Base-by-base conservation (phyloP, 208 protist species). In the Trypanosoma lewisi region DNA sequence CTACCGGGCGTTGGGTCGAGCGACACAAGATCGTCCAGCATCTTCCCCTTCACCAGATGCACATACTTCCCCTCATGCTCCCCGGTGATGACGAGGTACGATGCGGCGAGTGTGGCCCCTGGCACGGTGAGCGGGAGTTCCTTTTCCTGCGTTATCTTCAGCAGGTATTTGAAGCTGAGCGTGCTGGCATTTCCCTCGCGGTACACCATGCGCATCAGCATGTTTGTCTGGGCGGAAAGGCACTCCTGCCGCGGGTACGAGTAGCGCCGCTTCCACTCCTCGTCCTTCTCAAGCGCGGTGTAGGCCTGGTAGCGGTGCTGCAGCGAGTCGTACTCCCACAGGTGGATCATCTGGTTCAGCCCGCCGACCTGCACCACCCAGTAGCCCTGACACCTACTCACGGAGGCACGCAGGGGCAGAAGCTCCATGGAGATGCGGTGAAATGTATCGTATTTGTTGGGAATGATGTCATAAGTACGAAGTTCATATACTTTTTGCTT, bases 251-350 rank as follows among this genome's bases (percentile, higher is more conserved):
- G 57, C 12, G 72, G 71, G 34, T 72, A 60, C 21, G 66, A 58
- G 47, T 80, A 87, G 12, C 59, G 77, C 19, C 72, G 73, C 33
- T 73, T 51, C 88, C 85, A 91, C 31, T 88, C 82, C 45, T 76
- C 64, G 58, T 94, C 78, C 11, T 61, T 62, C 37, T 77, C 71
- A n/a, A 94, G 54, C 33, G 61, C 34, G 52, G 75, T 80, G 30
- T 63, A 68, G 37, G 54, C 75, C 21, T 90, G 44, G 62, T 89
- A 83, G 56, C 88, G 83, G 54, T 94, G 83, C 63, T 77, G 53
- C 28, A 94, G 72, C 51, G 73, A 79, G 31, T 91, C 78, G 57
- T 87, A 94, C 58, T 89, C 65, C 85, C 88, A 92, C 25, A 94
- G 64, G 42, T 89, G 80, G 12, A 89, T 34, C 53, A 82, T 80